Percentiles rank a stretch among this genome's conserved stretches.
Conservation (phyloP, 2,329 filamentous ascomycete genomes). For the Gyromitra esculenta region DNA sequence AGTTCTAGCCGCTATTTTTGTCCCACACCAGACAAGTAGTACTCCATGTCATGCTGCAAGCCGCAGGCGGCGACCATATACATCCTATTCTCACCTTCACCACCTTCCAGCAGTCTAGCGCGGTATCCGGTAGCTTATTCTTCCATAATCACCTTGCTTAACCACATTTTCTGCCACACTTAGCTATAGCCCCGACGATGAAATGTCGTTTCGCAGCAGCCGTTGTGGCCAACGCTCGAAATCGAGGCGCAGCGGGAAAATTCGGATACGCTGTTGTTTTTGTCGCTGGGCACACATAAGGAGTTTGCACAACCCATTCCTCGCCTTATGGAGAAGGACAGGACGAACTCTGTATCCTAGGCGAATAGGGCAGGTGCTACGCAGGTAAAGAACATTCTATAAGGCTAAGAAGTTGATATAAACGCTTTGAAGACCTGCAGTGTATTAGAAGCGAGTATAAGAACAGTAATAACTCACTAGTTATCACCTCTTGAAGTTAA, state of each 20-base stretch:
- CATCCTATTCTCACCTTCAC: not conserved
- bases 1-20: constrained; percentile 43
- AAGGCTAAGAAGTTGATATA: not conserved
- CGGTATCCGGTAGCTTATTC: constrained; percentile 23
- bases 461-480: too few relatives aligned
- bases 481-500: too few relatives aligned
- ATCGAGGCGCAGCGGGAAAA: not conserved
- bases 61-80: constrained; percentile 30
- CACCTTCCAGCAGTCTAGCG: not conserved
- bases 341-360: not conserved
- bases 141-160: not conserved
- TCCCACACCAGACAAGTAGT: not conserved
- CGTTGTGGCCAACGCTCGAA: not conserved
- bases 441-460: not conserved
- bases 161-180: not conserved
- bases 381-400: not conserved
- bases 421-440: not conserved
- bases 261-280: not conserved
- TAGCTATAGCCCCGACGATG: too few relatives aligned
- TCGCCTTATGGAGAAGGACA: not conserved
- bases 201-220: not conserved
- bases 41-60: constrained; percentile 23
- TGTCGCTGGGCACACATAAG: not conserved
- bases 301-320: not conserved
- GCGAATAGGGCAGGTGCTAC: not conserved